Evolutionary conservation across 345 rosid species (phyloP).

Genomic region (Linum tenue): DNA sequence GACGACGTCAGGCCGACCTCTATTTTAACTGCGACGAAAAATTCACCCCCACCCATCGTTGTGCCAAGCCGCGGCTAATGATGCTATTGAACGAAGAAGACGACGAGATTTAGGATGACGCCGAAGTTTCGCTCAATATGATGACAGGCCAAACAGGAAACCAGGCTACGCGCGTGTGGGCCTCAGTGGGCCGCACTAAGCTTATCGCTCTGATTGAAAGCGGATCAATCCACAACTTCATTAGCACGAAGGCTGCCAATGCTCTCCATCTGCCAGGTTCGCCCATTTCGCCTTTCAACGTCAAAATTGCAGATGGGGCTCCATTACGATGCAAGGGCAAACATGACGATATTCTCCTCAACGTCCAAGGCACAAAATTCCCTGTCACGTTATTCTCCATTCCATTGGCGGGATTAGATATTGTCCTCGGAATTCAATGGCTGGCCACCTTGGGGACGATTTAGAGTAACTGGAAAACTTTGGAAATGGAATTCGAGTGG

Average conservation of each 20-base stretch:
- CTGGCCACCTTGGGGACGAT: too few species aligned
- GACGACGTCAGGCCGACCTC: not conserved
- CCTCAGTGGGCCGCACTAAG: not conserved
- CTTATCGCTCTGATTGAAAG: not conserved
- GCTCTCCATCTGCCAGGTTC: not conserved
- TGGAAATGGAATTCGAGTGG: not conserved
- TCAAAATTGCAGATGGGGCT: not conserved
- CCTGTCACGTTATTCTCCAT: not conserved
- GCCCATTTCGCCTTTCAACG: not conserved
- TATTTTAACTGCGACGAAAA: conserved; percentile 7
- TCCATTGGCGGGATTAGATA: not conserved
- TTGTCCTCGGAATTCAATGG: not conserved
- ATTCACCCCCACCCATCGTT: not conserved
- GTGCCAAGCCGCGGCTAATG: not conserved
- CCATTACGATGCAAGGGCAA: not conserved
- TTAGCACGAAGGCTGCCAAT: not conserved
- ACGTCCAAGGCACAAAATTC: not conserved
- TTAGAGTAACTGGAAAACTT: not conserved
- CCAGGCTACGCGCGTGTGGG: not conserved
- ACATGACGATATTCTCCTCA: not conserved
- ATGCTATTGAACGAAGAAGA: not conserved
- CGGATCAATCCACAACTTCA: not conserved
- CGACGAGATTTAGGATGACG: not conserved
- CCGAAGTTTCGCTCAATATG: not conserved
- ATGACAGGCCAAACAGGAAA: too few species aligned